Evolutionary conservation across 176 grass and related monocot species (phyloP).

Genomic region (Eleusine indica): DNA sequence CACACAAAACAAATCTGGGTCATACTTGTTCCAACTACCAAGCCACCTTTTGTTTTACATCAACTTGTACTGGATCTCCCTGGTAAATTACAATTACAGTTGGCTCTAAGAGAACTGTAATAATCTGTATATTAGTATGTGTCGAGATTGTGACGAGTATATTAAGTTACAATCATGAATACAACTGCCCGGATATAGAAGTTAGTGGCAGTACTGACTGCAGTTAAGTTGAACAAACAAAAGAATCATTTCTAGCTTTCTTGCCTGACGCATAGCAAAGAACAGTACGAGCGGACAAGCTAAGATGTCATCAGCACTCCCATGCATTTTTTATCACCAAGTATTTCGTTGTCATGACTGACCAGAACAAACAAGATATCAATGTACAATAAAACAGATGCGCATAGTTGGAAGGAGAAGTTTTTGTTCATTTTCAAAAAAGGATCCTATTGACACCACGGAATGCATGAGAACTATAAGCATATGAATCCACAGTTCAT

Average conservation of each 20-base stretch:
- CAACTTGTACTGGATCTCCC: slow-evolving; percentile 15
- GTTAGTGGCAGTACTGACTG: background rate
- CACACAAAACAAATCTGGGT: slow-evolving; percentile 37
- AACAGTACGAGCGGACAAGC: slow-evolving; percentile 6
- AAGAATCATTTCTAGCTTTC: slow-evolving; percentile 5
- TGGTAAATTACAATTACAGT: background rate
- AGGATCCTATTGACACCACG: background rate
- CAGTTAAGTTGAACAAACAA: slow-evolving; percentile 1
- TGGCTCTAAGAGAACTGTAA: background rate
- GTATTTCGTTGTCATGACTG: slow-evolving; percentile 15
- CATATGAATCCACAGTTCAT: background rate
- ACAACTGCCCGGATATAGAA: background rate
- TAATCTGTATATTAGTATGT: background rate
- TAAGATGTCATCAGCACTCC: slow-evolving; percentile 24
- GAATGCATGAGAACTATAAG: slow-evolving; percentile 2
- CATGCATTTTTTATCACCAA: slow-evolving; percentile 29
- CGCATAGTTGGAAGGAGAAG: slow-evolving; percentile 16
- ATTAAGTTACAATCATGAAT: background rate
- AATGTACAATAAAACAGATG: slow-evolving; percentile 25
- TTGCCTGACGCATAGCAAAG: background rate
- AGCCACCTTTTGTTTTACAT: slow-evolving; percentile 28
- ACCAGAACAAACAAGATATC: slow-evolving; percentile 15
- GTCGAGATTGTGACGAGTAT: background rate
- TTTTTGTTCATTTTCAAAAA: slow-evolving; percentile 25
- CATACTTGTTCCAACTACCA: slow-evolving; percentile 25